Conservation (phyloP, 192 early-diverging fungal genomes). For the Coemansia sp. region DNA sequence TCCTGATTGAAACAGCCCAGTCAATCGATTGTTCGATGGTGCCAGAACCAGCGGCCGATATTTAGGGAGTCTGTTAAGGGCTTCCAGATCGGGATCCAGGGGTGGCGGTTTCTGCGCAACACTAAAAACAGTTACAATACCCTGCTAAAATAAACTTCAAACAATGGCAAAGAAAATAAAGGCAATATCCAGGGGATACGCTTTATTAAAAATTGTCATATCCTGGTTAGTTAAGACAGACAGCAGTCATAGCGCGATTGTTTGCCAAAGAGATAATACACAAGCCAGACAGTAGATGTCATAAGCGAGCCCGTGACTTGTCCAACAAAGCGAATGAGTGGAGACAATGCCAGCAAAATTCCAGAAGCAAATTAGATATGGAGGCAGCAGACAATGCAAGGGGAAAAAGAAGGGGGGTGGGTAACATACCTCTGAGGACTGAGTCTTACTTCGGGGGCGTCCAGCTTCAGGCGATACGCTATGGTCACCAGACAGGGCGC, state of each 20-base stretch:
- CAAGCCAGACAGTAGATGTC: neutral
- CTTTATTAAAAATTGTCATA: neutral
- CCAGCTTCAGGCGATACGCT: constrained; percentile 13
- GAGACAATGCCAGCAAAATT: neutral
- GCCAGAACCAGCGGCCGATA: constrained; percentile 50
- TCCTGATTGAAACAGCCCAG: constrained; percentile 45
- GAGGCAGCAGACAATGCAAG: neutral
- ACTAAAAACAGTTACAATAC: constrained; percentile 50
- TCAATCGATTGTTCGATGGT: constrained; percentile 42
- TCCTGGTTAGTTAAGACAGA: constrained; percentile 6
- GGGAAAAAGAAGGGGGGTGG: neutral
- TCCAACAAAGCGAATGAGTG: neutral
- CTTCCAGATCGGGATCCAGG: constrained; percentile 49
- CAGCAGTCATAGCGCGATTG: neutral
- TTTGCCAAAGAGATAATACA: neutral
- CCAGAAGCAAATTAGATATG: constrained; percentile 7
- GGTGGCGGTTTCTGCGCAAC: constrained; percentile 39
- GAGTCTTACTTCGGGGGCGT: constrained; percentile 49
- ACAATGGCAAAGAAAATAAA: neutral
- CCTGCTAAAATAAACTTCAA: constrained; percentile 31
- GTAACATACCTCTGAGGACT: constrained; percentile 51
- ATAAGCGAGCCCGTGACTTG: neutral
- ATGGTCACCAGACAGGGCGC: constrained; percentile 39
- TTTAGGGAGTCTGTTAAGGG: constrained; percentile 41
- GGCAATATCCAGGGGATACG: neutral